phyloP scores from a whole-genome alignment of 768 basidiomycete species.

The Coprinellus aureogranulatus region DNA sequence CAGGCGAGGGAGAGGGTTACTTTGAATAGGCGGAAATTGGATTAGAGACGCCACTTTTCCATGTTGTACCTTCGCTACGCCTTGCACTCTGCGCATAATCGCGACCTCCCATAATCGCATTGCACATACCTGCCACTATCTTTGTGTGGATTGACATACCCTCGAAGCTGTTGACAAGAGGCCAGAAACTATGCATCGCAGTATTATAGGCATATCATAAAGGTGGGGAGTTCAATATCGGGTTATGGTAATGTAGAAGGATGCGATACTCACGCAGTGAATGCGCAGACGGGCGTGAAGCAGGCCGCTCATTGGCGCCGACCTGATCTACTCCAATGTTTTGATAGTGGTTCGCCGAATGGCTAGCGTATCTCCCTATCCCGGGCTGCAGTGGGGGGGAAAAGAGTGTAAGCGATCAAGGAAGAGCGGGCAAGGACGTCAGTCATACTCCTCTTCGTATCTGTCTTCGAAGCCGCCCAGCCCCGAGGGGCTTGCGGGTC shows the following conservation, averaged over 20 bases:
- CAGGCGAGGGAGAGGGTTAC: constrained; percentile 5
- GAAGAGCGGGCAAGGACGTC: constrained; percentile 13
- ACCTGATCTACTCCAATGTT: background rate
- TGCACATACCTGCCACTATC: too few species aligned
- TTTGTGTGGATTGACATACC: too few species aligned
- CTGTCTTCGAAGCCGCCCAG: constrained; percentile 16
- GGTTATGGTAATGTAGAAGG: background rate
- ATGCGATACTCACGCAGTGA: background rate
- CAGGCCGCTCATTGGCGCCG: background rate
- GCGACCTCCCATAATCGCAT: too few species aligned
- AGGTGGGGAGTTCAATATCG: background rate
- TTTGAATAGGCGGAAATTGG: constrained; percentile 8
- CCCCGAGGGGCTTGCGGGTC: constrained; percentile 30
- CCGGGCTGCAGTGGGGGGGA: constrained; percentile 11
- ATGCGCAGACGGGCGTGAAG: background rate
- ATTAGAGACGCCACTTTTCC: too few species aligned
- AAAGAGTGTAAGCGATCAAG: constrained; percentile 22
- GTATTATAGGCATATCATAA: background rate
- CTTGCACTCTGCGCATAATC: too few species aligned
- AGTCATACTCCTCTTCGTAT: constrained; percentile 43
- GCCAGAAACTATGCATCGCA: background rate
- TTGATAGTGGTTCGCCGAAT: background rate
- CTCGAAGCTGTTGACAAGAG: too few species aligned
- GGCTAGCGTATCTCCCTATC: background rate
- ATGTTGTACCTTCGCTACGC: too few species aligned